Percentiles rank a stretch among this genome's conserved stretches.
These are phyloP conservation scores for Hirschioporus abietinus DNA, from an alignment of 768 basidiomycete species.

Conservation along the genomic window DNA sequence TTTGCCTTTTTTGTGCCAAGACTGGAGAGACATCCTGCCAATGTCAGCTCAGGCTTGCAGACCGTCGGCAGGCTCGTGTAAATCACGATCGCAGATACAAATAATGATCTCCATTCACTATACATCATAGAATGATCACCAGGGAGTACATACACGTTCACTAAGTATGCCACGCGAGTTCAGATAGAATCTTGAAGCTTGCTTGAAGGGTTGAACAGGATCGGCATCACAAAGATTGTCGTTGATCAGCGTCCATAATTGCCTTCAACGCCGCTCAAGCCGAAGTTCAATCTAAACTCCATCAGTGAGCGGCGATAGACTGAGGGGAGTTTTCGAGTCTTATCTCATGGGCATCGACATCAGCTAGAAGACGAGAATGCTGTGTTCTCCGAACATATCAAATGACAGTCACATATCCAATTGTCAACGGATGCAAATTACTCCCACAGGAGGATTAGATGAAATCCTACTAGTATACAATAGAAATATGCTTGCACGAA, in stretches of 20 bases:
- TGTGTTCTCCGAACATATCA: not conserved
- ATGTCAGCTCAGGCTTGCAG: no score
- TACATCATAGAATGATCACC: not conserved
- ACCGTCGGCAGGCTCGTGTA: not conserved
- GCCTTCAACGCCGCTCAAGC: no score
- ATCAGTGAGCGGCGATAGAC: not conserved
- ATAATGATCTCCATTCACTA: not conserved
- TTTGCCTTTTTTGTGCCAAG: not conserved
- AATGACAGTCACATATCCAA: not conserved
- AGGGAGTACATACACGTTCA: no score
- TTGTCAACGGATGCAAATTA: slow-evolving; percentile 1
- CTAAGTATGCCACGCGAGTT: not conserved
- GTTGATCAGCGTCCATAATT: not conserved
- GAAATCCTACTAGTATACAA: not conserved
- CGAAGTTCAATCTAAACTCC: not conserved
- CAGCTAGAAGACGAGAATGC: not conserved
- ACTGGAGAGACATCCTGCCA: not conserved
- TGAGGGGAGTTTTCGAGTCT: not conserved
- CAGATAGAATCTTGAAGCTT: no score
- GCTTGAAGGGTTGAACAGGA: not conserved
- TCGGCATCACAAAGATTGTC: not conserved
- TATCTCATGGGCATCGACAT: not conserved
- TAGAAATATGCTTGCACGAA: not conserved
- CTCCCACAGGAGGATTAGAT: not conserved
- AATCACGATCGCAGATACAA: not conserved